Evolutionary conservation across 75 land plant genomes (phyloP).

Genomic region (Chamaecyparis obtusa): DNA sequence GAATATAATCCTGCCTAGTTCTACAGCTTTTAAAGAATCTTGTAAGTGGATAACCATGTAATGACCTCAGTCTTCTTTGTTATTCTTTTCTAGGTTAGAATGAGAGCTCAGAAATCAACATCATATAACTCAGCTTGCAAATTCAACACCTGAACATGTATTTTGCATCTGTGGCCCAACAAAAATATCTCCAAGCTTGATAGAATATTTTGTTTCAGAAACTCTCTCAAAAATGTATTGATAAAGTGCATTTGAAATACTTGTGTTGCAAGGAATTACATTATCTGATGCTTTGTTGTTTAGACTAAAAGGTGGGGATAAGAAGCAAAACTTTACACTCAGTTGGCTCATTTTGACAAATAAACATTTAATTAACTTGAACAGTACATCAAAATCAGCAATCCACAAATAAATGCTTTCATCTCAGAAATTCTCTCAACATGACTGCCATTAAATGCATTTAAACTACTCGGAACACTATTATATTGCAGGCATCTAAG

Average conservation of each 20-base stretch:
- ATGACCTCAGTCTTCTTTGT: too few species aligned
- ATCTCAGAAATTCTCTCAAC: background rate
- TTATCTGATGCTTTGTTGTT: too few species aligned
- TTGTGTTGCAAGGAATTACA: too few species aligned
- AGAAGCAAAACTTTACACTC: too few species aligned
- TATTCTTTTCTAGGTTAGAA: background rate
- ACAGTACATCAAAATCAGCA: too few species aligned
- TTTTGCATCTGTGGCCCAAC: background rate
- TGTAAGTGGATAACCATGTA: too few species aligned
- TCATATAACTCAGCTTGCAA: background rate
- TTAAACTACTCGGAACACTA: too few species aligned
- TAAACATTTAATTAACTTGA: too few species aligned
- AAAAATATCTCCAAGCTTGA: background rate
- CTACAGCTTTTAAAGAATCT: background rate
- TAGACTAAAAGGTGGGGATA: too few species aligned
- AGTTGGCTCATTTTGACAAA: too few species aligned
- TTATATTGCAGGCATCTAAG: too few species aligned
- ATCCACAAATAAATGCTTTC: too few species aligned
- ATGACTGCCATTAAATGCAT: background rate
- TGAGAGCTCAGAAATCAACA: background rate
- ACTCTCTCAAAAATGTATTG: background rate
- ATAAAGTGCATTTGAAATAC: background rate
- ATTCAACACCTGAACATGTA: background rate
- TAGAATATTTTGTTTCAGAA: background rate
- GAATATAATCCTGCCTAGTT: background rate